Evolutionary conservation across 345 rosid species (phyloP).

Genomic region (Eucalyptus coolabah): DNA sequence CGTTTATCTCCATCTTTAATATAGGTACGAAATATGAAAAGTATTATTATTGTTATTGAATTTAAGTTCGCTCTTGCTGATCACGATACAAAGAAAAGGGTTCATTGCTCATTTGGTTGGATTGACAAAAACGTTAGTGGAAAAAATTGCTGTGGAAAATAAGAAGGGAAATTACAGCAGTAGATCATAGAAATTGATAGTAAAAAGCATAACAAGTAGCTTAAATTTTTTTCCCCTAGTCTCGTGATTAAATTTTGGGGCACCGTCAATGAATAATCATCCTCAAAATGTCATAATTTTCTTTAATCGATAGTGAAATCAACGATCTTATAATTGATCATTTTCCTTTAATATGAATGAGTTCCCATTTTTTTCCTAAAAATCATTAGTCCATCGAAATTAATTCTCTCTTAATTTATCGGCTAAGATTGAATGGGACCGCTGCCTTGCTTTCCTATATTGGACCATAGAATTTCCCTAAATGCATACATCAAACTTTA

Average conservation of each 20-base stretch:
- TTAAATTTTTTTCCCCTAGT: background rate
- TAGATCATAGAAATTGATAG: background rate
- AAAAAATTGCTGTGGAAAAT: background rate
- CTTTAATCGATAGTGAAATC: background rate
- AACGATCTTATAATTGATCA: background rate
- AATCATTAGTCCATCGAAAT: fast-evolving
- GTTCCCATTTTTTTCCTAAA: background rate
- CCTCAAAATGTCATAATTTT: background rate
- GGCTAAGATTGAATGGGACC: background rate
- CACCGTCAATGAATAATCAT: background rate
- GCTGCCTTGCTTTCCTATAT: background rate
- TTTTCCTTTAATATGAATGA: background rate
- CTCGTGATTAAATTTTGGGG: background rate
- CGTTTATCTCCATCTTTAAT: background rate
- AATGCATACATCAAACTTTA: background rate
- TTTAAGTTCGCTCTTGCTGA: background rate
- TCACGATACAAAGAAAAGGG: background rate
- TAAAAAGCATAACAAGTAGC: background rate
- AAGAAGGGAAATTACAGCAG: background rate
- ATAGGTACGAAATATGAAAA: no score
- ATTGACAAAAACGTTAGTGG: background rate
- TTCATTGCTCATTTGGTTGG: background rate
- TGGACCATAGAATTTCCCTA: background rate
- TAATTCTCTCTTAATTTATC: background rate
- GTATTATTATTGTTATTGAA: background rate